Base-by-base conservation (phyloP, 139 green algal genomes). In the Edaphochlamys debaryana region DNA sequence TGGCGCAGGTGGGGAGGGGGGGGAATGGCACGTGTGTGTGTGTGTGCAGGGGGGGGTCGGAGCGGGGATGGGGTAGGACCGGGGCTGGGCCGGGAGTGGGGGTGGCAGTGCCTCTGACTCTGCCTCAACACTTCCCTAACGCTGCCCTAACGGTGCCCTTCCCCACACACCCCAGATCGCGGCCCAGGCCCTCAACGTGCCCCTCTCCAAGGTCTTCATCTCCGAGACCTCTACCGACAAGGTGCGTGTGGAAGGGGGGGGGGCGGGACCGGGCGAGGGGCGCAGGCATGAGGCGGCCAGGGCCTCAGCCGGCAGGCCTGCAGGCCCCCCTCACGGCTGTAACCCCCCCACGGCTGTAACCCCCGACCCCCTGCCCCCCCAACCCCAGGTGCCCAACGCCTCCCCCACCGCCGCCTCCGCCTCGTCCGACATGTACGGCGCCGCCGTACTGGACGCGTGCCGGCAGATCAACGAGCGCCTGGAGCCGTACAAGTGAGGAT, bases 181-280 rank as follows among this genome's bases (percentile, higher is more conserved):
- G 27, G 78, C 78, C 22, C 85, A 94, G n/a, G 85, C 86, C 30
- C 91, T 99, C 40, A 87, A 90, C 25, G 74, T 98, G 15, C 94
- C 94, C 7, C 79, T 99, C 17, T 78, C 78, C 63, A 87, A 76
- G 30, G 96, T 99, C 3, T 96, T 95, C 92, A 97, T 99, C 45
- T 81, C 88, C 32, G 96, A 99, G 87, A 99, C 96, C 0, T 93
- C 91, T 68, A 99, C 96, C 11, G 97, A 99, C 89, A 99, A 99
- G 92, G 92, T 92, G 23, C 25, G 63, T 5, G n/a, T 25, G 32
- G 2, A 15, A 1, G 40, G n/a, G 3, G 75, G 22, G 22, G 41
- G 30, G 4, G 64, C 94, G 89, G 95, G 45, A 54, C 45, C 11
- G 45, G 13, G 45, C 11, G 45, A 54, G 45, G 45, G 45, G 11